Evolutionary conservation across 2,329 filamentous ascomycete species (phyloP).

Genomic region (Monosporascus sp.): DNA sequence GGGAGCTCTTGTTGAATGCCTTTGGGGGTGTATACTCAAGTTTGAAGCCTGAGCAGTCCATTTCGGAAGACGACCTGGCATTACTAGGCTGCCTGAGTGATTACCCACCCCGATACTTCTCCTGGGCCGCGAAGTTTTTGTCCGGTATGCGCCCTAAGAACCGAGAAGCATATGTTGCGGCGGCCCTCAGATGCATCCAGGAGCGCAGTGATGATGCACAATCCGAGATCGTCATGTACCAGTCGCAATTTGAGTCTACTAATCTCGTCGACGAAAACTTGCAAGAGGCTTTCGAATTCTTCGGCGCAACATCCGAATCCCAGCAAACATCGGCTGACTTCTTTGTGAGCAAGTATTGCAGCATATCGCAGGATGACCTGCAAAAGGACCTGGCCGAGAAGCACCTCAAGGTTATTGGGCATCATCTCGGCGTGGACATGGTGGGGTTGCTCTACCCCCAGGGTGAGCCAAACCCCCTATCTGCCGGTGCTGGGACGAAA

Average conservation of each 20-base stretch:
- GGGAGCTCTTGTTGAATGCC: conserved; percentile 15
- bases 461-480: conserved; percentile 2
- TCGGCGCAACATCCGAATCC: conserved; percentile 5
- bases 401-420: conserved; percentile 21
- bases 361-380: conserved; percentile 5
- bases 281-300: conserved; percentile 19
- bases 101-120: conserved; percentile 18
- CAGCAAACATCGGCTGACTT: conserved; percentile 7
- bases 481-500: background rate
- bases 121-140: conserved; percentile 24
- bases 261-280: conserved; percentile 7
- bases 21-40: conserved; percentile 13
- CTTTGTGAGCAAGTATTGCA: conserved; percentile 17
- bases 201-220: conserved; percentile 19
- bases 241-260: conserved; percentile 20
- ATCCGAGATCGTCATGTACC: conserved; percentile 20
- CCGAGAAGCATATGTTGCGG: conserved; percentile 19
- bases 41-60: background rate
- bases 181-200: conserved; percentile 19
- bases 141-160: conserved; percentile 17
- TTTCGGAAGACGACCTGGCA: conserved; percentile 14
- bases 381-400: conserved; percentile 11
- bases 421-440: conserved; percentile 16
- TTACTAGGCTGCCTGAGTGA: conserved; percentile 22
- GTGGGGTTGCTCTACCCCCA: conserved; percentile 10